Conservation (phyloP, 2,329 filamentous ascomycete genomes). For the Fusarium oligoseptatum region DNA sequence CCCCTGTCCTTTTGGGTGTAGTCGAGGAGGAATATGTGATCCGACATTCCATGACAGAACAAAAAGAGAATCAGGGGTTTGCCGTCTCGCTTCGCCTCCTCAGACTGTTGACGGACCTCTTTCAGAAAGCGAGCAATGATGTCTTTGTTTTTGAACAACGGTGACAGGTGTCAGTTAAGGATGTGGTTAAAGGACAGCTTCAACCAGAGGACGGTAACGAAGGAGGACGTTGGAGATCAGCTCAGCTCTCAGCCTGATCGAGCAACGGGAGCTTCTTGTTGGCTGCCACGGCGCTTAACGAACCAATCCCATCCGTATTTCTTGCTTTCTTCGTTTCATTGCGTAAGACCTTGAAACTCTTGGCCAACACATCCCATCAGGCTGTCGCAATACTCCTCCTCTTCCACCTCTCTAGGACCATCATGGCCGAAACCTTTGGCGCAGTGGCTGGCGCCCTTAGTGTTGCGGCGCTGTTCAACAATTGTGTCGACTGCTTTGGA, state of each 20-base stretch:
- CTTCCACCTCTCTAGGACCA: no score
- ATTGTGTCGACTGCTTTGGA: conserved; percentile 56
- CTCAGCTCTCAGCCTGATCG: no score
- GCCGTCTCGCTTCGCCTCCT: no score
- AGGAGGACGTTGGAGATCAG: not conserved
- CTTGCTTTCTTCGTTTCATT: not conserved
- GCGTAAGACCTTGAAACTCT: not conserved
- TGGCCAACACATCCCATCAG: not conserved
- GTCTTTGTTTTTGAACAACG: no score
- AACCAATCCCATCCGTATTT: not conserved
- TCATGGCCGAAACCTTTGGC: conserved; percentile 36
- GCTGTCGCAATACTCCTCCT: not conserved
- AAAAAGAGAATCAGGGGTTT: no score
- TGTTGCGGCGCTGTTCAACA: conserved; percentile 53
- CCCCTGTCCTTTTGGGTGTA: no score
- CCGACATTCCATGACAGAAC: no score
- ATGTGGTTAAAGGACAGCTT: not conserved
- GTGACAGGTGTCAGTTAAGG: not conserved
- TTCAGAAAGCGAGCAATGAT: no score
- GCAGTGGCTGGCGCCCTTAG: conserved; percentile 48
- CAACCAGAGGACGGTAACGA: not conserved
- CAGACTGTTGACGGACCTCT: no score
- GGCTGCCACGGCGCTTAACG: not conserved
- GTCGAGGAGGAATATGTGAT: no score
- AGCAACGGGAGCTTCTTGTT: not conserved